These are phyloP conservation scores for Tetracladium marchalianum DNA, from an alignment of 495 filamentous ascomycete species.

Conservation along the genomic window DNA sequence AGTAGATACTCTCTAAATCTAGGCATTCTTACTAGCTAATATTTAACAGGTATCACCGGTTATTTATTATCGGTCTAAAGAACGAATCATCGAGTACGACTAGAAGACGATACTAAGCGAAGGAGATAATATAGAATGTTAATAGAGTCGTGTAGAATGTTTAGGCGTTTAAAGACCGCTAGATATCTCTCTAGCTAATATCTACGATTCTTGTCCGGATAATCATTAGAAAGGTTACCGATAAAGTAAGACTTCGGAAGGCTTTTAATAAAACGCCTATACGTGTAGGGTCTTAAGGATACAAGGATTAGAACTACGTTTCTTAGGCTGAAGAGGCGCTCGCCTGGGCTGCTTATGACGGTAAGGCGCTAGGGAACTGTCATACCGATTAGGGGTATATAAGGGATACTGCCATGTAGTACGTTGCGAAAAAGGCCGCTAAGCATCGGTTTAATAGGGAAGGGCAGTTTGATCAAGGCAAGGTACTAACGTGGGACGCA, in stretches of 20 bases:
- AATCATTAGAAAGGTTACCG: slow-evolving; percentile 32
- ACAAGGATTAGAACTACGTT: slow-evolving; percentile 25
- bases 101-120: slow-evolving; percentile 28
- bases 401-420: slow-evolving; percentile 23
- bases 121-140: slow-evolving; percentile 11
- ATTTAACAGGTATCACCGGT: slow-evolving; percentile 26
- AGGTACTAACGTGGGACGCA: slow-evolving; percentile 11
- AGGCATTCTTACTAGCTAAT: neutral
- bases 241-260: slow-evolving; percentile 20
- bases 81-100: slow-evolving; percentile 12
- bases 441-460: slow-evolving; percentile 7
- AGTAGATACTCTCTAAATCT: slow-evolving; percentile 1
- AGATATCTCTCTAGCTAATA: slow-evolving; percentile 18
- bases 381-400: slow-evolving; percentile 27
- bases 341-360: slow-evolving; percentile 21
- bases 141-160: neutral
- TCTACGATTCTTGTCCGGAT: slow-evolving; percentile 33
- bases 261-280: slow-evolving; percentile 27
- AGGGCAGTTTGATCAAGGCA: slow-evolving; percentile 6
- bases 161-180: slow-evolving; percentile 28
- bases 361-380: slow-evolving; percentile 26
- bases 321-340: slow-evolving; percentile 33
- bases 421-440: slow-evolving; percentile 27
- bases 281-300: slow-evolving; percentile 21
- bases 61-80: slow-evolving; percentile 33